These are phyloP conservation scores for Chimonanthus praecox DNA, from an alignment of 164 flowering plant species.

Conservation along the genomic window DNA sequence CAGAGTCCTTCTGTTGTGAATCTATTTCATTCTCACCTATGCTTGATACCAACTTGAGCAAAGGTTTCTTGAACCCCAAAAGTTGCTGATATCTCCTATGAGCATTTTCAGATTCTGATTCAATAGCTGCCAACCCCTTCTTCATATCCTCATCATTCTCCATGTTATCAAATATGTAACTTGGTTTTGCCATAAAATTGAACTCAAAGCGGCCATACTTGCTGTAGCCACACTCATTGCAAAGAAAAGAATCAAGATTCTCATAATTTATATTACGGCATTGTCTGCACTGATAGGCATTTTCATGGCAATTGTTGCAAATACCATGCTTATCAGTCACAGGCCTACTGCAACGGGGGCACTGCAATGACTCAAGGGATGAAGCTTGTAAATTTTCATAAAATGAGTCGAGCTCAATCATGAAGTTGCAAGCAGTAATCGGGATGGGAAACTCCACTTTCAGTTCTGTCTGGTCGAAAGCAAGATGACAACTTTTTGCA, in stretches of 20 bases:
- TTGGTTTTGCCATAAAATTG: constrained; percentile 97
- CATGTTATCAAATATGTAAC: constrained; percentile 95
- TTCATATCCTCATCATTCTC: constrained; percentile 99
- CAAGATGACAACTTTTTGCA: constrained; percentile 94
- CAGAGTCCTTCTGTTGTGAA: constrained; percentile 96
- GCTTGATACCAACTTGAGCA: constrained; percentile 94
- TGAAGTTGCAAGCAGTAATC: constrained; percentile 96
- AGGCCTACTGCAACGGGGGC: constrained; percentile 96
- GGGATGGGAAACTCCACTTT: constrained; percentile 98
- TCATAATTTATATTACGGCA: constrained; percentile 99
- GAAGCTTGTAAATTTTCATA: constrained; percentile 98
- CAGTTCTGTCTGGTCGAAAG: constrained; percentile 92
- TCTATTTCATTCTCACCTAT: constrained; percentile 97
- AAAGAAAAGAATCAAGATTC: constrained; percentile 92
- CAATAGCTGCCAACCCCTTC: constrained; percentile 94
- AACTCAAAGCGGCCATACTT: constrained; percentile 99
- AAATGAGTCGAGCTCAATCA: constrained; percentile 98
- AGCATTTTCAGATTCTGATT: constrained; percentile 98
- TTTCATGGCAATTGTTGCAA: constrained; percentile 95
- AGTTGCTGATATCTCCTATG: constrained; percentile 98
- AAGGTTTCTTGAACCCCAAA: constrained; percentile 93
- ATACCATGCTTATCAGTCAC: constrained; percentile 99
- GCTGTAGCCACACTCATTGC: constrained; percentile 99
- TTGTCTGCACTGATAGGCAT: constrained; percentile 99
- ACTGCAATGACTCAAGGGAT: constrained; percentile 94